Evolutionary conservation across 371 early-diverging fungal genomes (phyloP).

Genomic region (Phascolomyces articulosus): DNA sequence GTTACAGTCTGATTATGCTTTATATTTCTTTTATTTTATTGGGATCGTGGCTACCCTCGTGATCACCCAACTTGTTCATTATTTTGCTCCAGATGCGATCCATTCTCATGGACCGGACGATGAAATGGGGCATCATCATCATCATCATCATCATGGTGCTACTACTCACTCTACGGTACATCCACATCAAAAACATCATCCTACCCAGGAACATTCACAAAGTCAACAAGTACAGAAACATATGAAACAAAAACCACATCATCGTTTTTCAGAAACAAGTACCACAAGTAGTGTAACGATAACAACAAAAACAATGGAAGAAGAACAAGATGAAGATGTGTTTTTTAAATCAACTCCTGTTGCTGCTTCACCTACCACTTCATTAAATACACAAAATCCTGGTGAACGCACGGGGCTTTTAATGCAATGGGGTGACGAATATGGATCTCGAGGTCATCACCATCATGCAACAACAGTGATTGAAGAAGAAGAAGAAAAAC

Average conservation of each 20-base stretch:
- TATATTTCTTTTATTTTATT: slow-evolving; percentile 36
- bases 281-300: not conserved
- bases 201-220: no score
- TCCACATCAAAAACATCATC: no score
- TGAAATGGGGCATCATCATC: not conserved
- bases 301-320: not conserved
- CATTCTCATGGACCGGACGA: slow-evolving; percentile 17
- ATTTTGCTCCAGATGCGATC: slow-evolving; percentile 42
- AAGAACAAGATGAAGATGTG: not conserved
- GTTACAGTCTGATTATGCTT: slow-evolving; percentile 21
- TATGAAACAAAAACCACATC: no score
- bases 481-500: not conserved
- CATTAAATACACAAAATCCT: not conserved
- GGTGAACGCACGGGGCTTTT: slow-evolving; percentile 1
- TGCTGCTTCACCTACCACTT: not conserved
- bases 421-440: not conserved
- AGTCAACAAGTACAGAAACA: no score
- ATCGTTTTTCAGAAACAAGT: not conserved
- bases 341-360: not conserved
- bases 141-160: slow-evolving; percentile 11
- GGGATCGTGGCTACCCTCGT: slow-evolving; percentile 36
- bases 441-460: slow-evolving; percentile 1
- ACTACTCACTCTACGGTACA: no score
- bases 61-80: slow-evolving; percentile 34
- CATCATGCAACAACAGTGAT: slow-evolving; percentile 2